Percentiles rank a stretch among this genome's conserved stretches.
phyloP scores from a whole-genome alignment of 106 monocot species.

The Allium fistulosum region DNA sequence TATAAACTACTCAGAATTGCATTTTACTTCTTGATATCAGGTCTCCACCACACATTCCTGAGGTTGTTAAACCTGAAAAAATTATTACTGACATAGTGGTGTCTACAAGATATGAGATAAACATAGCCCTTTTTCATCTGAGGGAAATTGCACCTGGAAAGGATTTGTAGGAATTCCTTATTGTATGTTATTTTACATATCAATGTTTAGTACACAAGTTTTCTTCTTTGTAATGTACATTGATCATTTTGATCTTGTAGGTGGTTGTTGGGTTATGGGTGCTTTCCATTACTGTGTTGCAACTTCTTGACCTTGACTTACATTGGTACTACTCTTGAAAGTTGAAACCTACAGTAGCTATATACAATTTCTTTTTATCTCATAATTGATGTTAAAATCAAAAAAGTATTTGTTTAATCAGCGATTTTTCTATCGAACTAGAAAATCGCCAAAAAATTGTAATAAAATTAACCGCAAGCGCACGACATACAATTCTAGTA shows the following conservation, averaged over 20 bases:
- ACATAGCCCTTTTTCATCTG: conserved; percentile 30
- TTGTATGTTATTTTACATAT: conserved; percentile 30
- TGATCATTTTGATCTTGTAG: conserved; percentile 15
- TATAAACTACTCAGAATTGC: too few species aligned
- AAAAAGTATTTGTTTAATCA: too few species aligned
- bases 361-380: too few species aligned
- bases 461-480: too few species aligned
- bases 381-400: too few species aligned
- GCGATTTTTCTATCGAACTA: too few species aligned
- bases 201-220: background rate
- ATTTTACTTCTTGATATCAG: conserved; percentile 9
- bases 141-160: conserved; percentile 59
- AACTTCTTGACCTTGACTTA: conserved; percentile 84
- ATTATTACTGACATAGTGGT: conserved; percentile 38
- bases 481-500: too few species aligned
- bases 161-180: conserved; percentile 68
- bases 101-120: conserved; percentile 48
- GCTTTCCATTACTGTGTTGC: conserved; percentile 58
- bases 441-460: too few species aligned
- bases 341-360: too few species aligned
- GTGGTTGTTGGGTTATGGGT: conserved; percentile 76
- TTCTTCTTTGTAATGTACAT: background rate
- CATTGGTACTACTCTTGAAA: conserved; percentile 32
- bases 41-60: conserved; percentile 59
- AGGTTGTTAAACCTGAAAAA: conserved; percentile 64